A percentile compares a stretch with the other conserved stretches of the same genome.
Conservation (phyloP, 768 basidiomycete genomes). For the Paxillus rubicundulus region DNA sequence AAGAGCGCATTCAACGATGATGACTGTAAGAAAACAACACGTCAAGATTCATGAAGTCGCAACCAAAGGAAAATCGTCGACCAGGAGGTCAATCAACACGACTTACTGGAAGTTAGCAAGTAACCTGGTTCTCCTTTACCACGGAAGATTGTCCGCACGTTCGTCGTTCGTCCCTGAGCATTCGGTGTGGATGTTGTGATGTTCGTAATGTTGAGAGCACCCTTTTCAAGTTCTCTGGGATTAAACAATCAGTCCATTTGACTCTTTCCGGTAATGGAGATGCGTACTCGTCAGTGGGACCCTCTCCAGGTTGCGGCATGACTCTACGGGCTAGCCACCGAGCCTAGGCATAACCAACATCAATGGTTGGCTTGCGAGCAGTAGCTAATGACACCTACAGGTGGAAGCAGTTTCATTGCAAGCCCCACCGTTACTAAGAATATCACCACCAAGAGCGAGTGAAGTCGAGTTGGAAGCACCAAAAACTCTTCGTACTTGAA, state of each 20-base stretch:
- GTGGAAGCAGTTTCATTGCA: slow-evolving; percentile 32
- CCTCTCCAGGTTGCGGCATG: slow-evolving; percentile 53
- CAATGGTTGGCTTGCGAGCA: not conserved
- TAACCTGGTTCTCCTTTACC: slow-evolving; percentile 82
- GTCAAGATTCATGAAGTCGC: not conserved
- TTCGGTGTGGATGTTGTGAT: slow-evolving; percentile 59
- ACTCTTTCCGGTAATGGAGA: not conserved
- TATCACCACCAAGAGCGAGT: slow-evolving; percentile 41
- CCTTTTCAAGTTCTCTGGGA: slow-evolving; percentile 53
- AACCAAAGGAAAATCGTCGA: not conserved
- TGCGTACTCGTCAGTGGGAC: slow-evolving; percentile 60
- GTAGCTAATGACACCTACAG: slow-evolving; percentile 32
- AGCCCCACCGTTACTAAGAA: slow-evolving; percentile 21
- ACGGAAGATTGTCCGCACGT: slow-evolving; percentile 57
- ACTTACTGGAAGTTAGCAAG: slow-evolving; percentile 15
- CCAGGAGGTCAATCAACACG: not conserved
- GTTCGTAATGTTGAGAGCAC: slow-evolving; percentile 64
- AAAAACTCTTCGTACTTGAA: slow-evolving; percentile 80
- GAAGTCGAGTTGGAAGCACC: slow-evolving; percentile 37
- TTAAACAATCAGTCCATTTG: not conserved
- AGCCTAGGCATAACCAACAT: slow-evolving; percentile 28
- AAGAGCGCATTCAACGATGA: slow-evolving; percentile 80
- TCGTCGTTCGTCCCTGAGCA: slow-evolving; percentile 37
- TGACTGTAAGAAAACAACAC: slow-evolving; percentile 40
- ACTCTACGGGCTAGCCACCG: slow-evolving; percentile 55